Evolutionary conservation across 2,329 filamentous ascomycete species (phyloP).

Genomic region (Trichoderma koningii): DNA sequence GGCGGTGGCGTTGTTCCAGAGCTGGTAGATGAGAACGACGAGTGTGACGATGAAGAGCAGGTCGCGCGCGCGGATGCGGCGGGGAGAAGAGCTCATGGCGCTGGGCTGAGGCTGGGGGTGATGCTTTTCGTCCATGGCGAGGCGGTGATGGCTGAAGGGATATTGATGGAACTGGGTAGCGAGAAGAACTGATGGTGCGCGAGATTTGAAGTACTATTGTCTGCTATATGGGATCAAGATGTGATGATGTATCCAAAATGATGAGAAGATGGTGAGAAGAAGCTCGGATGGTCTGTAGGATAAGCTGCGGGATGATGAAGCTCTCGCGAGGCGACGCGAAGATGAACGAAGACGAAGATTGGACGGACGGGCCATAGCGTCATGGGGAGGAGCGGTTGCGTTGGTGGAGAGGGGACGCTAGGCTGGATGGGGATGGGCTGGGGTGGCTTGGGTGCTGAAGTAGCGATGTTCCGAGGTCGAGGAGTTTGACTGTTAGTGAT

Average conservation of each 20-base stretch:
- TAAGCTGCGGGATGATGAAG: neutral
- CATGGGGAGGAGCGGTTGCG: slow-evolving; percentile 23
- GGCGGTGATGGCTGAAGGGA: neutral
- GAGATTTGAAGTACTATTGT: neutral
- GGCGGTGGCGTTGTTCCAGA: slow-evolving; percentile 30
- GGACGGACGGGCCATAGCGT: slow-evolving; percentile 13
- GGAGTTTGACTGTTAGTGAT: no score
- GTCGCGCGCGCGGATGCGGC: slow-evolving; percentile 29
- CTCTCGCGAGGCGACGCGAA: neutral
- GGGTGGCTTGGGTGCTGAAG: neutral
- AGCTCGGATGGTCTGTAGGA: no score
- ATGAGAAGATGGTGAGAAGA: neutral
- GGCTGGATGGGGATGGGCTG: neutral
- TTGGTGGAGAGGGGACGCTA: slow-evolving; percentile 10
- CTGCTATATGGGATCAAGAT: no score
- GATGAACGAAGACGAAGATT: neutral
- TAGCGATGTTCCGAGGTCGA: neutral
- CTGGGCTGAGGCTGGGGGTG: slow-evolving; percentile 19
- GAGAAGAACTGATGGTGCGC: neutral
- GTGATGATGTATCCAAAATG: neutral
- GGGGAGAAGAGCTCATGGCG: slow-evolving; percentile 29
- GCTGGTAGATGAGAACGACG: slow-evolving; percentile 32
- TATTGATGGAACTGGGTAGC: neutral
- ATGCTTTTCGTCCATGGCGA: slow-evolving; percentile 40
- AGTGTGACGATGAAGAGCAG: slow-evolving; percentile 32